Evolutionary conservation across 2,329 filamentous ascomycete genomes (phyloP).

Genomic region (Coniochaeta hoffmannii): DNA sequence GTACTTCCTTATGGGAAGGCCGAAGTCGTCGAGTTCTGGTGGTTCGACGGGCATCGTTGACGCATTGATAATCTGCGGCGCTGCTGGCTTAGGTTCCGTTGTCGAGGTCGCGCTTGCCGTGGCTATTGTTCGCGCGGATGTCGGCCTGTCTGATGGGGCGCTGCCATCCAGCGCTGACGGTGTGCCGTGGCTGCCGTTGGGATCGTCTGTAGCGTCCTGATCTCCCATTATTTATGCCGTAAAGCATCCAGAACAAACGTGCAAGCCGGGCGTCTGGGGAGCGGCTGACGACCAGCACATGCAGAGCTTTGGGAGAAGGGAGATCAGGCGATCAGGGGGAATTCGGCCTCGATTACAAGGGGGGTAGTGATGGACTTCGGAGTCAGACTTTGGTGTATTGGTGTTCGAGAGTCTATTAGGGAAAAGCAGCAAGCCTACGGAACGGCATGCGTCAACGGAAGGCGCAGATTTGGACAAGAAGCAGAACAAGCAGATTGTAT

Average conservation of each 20-base stretch:
- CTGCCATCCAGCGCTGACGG: not conserved
- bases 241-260: not conserved
- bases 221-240: not conserved
- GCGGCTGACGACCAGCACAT: not conserved
- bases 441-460: not conserved
- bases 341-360: not conserved
- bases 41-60: constrained; percentile 21
- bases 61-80: not conserved
- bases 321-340: not conserved
- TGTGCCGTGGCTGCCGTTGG: not conserved
- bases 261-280: not conserved
- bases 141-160: not conserved
- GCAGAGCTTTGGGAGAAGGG: not conserved
- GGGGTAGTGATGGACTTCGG: not conserved
- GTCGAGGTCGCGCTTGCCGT: not conserved
- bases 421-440: not conserved
- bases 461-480: not conserved
- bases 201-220: not conserved
- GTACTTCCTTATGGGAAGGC: constrained; percentile 53
- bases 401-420: not conserved
- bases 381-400: not conserved
- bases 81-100: not conserved
- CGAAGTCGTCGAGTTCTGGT: constrained; percentile 61
- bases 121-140: not conserved
- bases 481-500: not conserved